Evolutionary conservation across 2,329 filamentous ascomycete species (phyloP), one percentile per base, ranked within the genome.

Genomic region (Aspergillus ochraceus): DNA sequence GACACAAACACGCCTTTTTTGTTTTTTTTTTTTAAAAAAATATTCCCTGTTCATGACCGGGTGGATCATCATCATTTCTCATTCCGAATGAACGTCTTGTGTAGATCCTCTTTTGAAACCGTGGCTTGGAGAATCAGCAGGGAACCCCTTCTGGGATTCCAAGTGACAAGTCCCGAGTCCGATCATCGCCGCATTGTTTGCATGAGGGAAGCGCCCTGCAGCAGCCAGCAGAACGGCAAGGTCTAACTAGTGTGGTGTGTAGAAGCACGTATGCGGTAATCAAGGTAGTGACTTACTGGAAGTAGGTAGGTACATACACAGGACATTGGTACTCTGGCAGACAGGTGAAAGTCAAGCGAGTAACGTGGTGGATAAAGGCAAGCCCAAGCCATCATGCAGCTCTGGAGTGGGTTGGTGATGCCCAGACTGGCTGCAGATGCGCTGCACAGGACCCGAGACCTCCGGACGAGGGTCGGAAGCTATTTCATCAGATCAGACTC

Each of bases 361-460:
- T 42, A 42, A 42, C 36, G 36, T 42, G 36, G 36, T 42, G 36
- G 36, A 42, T 5, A 8, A 42, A 49, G 46, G 45, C 26, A 30
- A 22, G 22, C 22, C 49, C 45, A 57, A 36, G 20, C 19, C 47
- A 24, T 39, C 19, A 54, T 58, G 52, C 61, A 61, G 55, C 42
- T 52, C 54, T 57, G 60, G 62, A 63, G 53, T 46, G 42, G 55
- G 56, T 59, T 51, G 58, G 60, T 26, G 54, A 46, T 59, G 39
- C 52, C 52, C 42, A 61, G 59, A 60, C 60, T 65, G 60, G 60
- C 56, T 60, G 61, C 59, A 56, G 57, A 55, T 54, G 32, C 50
- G 51, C 58, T 62, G 61, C 64, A 65, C 55, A 56, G 55, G 52
- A 56, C 52, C 61, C 65, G 55, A 64, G 52, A 55, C 29, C 53